A percentile compares a stretch with the other conserved stretches of the same genome.
Conservation (phyloP, 2,329 filamentous ascomycete genomes). For the Madurella mycetomatis region DNA sequence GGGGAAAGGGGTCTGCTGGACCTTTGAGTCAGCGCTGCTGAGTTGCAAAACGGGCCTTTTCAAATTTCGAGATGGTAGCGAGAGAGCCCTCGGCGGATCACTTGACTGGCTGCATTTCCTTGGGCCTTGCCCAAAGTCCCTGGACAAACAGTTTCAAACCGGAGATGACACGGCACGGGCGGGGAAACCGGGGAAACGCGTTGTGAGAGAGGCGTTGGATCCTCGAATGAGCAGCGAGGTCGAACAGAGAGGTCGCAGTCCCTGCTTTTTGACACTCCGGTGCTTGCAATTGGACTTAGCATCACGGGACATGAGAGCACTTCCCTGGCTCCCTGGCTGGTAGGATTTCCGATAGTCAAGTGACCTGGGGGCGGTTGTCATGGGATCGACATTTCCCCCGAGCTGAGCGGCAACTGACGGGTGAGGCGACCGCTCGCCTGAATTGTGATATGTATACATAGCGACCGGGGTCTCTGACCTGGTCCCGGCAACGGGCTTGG, state of each 20-base stretch:
- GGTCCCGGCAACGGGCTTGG: background rate
- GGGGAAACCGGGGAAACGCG: slow-evolving; percentile 1
- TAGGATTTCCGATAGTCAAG: slow-evolving; percentile 11
- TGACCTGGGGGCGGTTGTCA: slow-evolving; percentile 11
- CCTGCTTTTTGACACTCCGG: slow-evolving; percentile 12
- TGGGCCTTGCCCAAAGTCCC: background rate
- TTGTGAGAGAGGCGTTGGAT: background rate
- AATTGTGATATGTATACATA: too few relatives aligned
- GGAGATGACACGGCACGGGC: slow-evolving; percentile 13
- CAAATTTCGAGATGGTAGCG: slow-evolving; percentile 3
- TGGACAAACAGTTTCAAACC: slow-evolving; percentile 6
- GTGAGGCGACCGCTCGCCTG: background rate
- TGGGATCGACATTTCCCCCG: slow-evolving; percentile 5
- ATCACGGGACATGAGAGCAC: slow-evolving; percentile 6
- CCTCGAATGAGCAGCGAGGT: slow-evolving; percentile 3
- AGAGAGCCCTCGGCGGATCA: background rate
- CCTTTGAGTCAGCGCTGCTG: slow-evolving; percentile 6
- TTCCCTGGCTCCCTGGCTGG: background rate
- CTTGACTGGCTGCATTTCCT: slow-evolving; percentile 15
- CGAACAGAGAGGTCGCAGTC: slow-evolving; percentile 7
- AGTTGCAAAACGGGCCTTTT: background rate
- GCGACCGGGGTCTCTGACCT: too few relatives aligned
- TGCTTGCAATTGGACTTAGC: slow-evolving; percentile 9
- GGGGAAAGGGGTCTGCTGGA: slow-evolving; percentile 1
- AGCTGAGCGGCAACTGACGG: slow-evolving; percentile 13